phyloP scores from a whole-genome alignment of 2,329 filamentous ascomycete species.

The Aspergillus pseudoviridinutans region DNA sequence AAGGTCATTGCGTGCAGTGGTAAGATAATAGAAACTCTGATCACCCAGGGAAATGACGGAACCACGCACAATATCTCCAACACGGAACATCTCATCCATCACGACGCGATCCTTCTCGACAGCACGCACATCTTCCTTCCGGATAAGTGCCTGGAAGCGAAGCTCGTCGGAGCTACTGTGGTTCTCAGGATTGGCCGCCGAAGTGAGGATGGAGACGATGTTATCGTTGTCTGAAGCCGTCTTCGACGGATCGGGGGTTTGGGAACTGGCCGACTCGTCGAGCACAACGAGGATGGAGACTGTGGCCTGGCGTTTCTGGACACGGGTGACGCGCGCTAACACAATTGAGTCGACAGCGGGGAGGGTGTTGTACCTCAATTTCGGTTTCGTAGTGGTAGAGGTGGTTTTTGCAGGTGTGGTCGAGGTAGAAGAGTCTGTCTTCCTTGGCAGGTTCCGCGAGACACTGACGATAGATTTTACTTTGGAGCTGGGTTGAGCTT shows the following conservation, averaged over 20 bases:
- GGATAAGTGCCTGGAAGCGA: constrained; percentile 74
- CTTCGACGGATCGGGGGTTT: constrained; percentile 18
- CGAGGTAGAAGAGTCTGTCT: not conserved
- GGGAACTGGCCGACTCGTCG: constrained; percentile 34
- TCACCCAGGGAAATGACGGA: constrained; percentile 88
- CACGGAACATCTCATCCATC: constrained; percentile 85
- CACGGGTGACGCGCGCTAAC: constrained; percentile 78
- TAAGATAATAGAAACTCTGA: constrained; percentile 92
- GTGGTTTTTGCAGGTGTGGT: constrained; percentile 1
- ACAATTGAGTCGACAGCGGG: constrained; percentile 78
- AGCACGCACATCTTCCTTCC: constrained; percentile 85
- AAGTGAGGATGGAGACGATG: constrained; percentile 34
- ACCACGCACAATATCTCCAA: constrained; percentile 86
- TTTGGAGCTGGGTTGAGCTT: constrained; percentile 34
- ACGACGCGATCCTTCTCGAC: constrained; percentile 95
- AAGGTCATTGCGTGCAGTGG: constrained; percentile 83
- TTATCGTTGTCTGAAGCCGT: constrained; percentile 34
- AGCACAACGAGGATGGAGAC: constrained; percentile 83
- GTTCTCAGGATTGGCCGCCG: constrained; percentile 38
- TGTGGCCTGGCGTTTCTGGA: constrained; percentile 78
- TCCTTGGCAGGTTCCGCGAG: constrained; percentile 17
- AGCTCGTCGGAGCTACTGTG: constrained; percentile 57
- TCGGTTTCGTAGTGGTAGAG: constrained; percentile 14
- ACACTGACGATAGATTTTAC: constrained; percentile 40
- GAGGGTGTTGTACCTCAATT: constrained; percentile 64